Conservation (phyloP, 305 asterid genomes). For the Withania somnifera region DNA sequence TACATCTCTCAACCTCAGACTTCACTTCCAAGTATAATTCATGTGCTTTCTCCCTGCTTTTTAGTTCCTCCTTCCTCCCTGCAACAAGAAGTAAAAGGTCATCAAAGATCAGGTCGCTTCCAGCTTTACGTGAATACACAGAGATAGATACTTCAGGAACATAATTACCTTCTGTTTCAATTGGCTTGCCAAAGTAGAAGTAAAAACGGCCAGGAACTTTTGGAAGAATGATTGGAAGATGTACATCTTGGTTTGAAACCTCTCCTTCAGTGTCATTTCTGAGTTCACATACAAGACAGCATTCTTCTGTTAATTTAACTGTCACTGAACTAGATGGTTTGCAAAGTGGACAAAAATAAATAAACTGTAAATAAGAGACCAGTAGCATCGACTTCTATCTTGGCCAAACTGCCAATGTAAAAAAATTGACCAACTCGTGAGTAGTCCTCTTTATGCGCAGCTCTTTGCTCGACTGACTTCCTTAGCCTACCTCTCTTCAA, state of each 20-base stretch:
- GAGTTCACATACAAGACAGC: background rate
- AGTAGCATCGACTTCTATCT: background rate
- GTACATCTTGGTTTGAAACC: constrained; percentile 57
- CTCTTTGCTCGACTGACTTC: background rate
- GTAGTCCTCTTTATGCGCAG: background rate
- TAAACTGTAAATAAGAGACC: background rate
- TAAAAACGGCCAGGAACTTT: constrained; percentile 83
- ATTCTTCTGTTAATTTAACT: background rate
- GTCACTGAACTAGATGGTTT: background rate
- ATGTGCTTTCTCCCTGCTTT: constrained; percentile 49
- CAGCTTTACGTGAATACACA: background rate
- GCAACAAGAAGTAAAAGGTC: background rate
- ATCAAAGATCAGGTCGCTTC: background rate
- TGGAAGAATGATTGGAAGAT: constrained; percentile 57
- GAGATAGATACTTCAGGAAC: background rate
- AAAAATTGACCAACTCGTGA: background rate
- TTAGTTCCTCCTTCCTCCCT: constrained; percentile 66
- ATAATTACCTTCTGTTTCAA: constrained; percentile 54
- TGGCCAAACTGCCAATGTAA: background rate
- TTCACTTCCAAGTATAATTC: constrained; percentile 61
- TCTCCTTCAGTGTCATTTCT: constrained; percentile 55
- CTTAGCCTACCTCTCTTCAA: background rate
- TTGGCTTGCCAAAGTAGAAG: constrained; percentile 72
- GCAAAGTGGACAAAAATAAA: background rate
- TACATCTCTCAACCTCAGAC: constrained; percentile 50